Base-by-base conservation (phyloP, 306 rosid genomes). In the Oemleria cerasiformis region DNA sequence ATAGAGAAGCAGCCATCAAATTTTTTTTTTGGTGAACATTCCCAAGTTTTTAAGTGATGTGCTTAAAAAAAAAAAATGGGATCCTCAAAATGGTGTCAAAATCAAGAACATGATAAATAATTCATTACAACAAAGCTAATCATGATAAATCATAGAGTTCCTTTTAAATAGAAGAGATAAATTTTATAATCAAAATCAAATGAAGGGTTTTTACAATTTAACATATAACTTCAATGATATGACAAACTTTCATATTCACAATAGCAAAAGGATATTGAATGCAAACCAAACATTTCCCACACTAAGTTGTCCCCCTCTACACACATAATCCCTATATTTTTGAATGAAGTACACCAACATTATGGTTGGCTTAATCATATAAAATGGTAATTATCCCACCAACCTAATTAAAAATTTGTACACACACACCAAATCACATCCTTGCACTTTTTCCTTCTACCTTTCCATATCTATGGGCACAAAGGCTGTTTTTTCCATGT, bases 401-500 rank as follows among this genome's bases (percentile, higher is more conserved):
- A 64, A 21, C 41, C 61, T 43, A 75, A 62, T 51, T 16, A 44
- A n/a, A n/a, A n/a, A 56, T 68, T 10, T 66, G 54, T 55, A 74
- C 81, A 59, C 16, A 4, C 60, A 63, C 47, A 58, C 68, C 58
- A 0, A 70, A 75, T 51, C 67, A 48, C 81, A 44, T n/a, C 19
- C 62, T 14, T 25, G 39, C 40, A 6, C 53, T 9, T 16, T 43
- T 1, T 5, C 8, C 14, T 14, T 20, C 81, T 88, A 90, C 82
- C 92, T 88, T 73, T 82, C 90, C 36, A 85, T 84, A 65, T 87
- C 87, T 0, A 4, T 83, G 59, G 16, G 85, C 66, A 17, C 66
- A 57, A 43, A 57, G 72, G 71, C 64, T 15, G 58, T 17, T 30
- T 83, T 84, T 1, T 81, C 86, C 57, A 82, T 79, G 2, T 82